These are phyloP conservation scores for Ambrosiella xylebori DNA, from an alignment of 2,329 filamentous ascomycete species.

Conservation along the genomic window DNA sequence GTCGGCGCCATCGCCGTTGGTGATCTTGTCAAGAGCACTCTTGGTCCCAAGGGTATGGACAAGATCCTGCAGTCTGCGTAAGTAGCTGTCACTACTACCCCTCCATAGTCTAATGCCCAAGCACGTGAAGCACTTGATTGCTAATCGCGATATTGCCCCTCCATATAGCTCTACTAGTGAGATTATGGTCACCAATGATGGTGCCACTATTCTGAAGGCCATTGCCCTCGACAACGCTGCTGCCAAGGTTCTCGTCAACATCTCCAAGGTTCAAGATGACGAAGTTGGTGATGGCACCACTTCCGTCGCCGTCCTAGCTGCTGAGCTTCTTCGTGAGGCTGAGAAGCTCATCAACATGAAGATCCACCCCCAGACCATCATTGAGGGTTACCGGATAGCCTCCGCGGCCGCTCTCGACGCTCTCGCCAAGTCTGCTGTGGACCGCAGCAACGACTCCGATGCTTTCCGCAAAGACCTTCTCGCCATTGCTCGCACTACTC, in stretches of 20 bases:
- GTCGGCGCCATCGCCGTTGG: slow-evolving; percentile 96
- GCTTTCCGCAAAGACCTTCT: slow-evolving; percentile 80
- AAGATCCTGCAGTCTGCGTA: slow-evolving; percentile 94
- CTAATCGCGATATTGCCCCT: slow-evolving; percentile 11
- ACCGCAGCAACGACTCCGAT: slow-evolving; percentile 70
- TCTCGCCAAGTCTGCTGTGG: slow-evolving; percentile 67
- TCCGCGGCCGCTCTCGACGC: slow-evolving; percentile 74
- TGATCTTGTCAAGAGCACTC: slow-evolving; percentile 89
- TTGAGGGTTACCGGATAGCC: slow-evolving; percentile 96
- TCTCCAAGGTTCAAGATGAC: slow-evolving; percentile 97
- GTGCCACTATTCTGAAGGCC: slow-evolving; percentile 92
- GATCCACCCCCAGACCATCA: slow-evolving; percentile 98
- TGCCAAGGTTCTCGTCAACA: slow-evolving; percentile 96
- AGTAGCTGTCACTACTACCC: slow-evolving; percentile 22
- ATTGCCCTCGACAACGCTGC: slow-evolving; percentile 97
- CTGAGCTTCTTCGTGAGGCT: slow-evolving; percentile 86
- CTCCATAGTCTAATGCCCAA: not conserved
- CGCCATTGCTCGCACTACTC: slow-evolving; percentile 81
- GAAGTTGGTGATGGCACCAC: slow-evolving; percentile 97
- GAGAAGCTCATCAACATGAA: slow-evolving; percentile 96
- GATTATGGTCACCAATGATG: slow-evolving; percentile 97
- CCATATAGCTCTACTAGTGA: slow-evolving; percentile 66
- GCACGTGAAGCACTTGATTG: not conserved
- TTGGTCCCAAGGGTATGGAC: slow-evolving; percentile 98
- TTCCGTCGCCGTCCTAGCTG: slow-evolving; percentile 88